These are phyloP conservation scores for Allium fistulosum DNA, from an alignment of 106 monocot species.

Conservation along the genomic window DNA sequence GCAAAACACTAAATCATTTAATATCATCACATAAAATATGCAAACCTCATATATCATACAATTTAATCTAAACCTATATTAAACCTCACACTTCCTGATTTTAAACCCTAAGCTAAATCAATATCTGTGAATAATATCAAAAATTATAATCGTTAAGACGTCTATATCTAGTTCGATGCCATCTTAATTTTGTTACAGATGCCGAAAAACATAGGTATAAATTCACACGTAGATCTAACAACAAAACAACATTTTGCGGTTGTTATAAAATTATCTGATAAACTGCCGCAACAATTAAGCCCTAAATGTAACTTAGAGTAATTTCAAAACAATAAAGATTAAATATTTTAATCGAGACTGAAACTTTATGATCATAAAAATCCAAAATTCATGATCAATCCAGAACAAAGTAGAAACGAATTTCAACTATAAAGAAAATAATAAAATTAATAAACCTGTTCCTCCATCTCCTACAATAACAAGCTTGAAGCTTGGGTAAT, in stretches of 20 bases:
- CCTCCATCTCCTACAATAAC: conserved; percentile 19
- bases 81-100: background rate
- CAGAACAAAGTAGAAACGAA: background rate
- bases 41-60: background rate
- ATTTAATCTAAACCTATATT: background rate
- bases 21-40: background rate
- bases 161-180: too few species aligned
- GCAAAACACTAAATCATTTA: background rate
- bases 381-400: background rate
- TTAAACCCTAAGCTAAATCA: background rate
- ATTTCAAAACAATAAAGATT: background rate
- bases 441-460: background rate
- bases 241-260: too few species aligned
- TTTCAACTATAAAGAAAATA: background rate
- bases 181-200: too few species aligned
- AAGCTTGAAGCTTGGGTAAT: conserved; percentile 19
- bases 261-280: too few species aligned
- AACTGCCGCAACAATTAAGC: too few species aligned
- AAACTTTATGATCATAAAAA: background rate
- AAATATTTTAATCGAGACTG: background rate
- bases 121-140: too few species aligned
- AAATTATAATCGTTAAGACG: too few species aligned
- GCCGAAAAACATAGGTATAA: too few species aligned
- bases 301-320: too few species aligned
- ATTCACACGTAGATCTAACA: too few species aligned